Conservation (phyloP, 2,329 filamentous ascomycete genomes). For the Ascochyta rabiei region DNA sequence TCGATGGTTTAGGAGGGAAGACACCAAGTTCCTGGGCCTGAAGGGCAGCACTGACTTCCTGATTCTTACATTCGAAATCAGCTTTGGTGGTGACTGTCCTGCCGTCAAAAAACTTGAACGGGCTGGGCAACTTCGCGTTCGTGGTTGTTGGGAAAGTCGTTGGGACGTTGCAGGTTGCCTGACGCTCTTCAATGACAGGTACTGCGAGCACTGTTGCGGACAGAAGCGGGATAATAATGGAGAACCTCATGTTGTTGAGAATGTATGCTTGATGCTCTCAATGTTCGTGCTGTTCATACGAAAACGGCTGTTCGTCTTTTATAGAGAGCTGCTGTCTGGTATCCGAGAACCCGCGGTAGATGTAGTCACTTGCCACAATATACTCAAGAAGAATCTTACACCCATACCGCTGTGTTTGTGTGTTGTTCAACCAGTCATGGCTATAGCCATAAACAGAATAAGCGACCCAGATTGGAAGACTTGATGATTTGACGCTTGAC, state of each 20-base stretch:
- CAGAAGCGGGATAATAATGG: slow-evolving; percentile 37
- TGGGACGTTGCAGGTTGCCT: slow-evolving; percentile 39
- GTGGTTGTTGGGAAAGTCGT: slow-evolving; percentile 37
- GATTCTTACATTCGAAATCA: slow-evolving; percentile 46
- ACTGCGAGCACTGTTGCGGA: slow-evolving; percentile 38
- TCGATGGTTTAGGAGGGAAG: slow-evolving; percentile 45
- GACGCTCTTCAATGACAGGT: slow-evolving; percentile 38
- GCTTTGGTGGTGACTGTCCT: slow-evolving; percentile 42
- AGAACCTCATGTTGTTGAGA: slow-evolving; percentile 40
- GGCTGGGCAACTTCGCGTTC: slow-evolving; percentile 46
- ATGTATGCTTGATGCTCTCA: background rate
- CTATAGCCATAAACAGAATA: background rate
- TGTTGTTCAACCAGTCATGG: background rate
- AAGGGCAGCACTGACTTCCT: slow-evolving; percentile 44
- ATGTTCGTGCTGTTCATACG: background rate
- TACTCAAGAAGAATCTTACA: background rate
- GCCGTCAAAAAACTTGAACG: slow-evolving; percentile 48
- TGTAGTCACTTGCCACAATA: slow-evolving; percentile 1
- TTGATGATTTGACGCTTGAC: background rate
- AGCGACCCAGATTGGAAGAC: background rate
- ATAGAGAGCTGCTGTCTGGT: background rate
- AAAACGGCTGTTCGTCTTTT: background rate
- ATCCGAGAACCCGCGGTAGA: slow-evolving; percentile 1
- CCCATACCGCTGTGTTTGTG: background rate
- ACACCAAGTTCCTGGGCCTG: slow-evolving; percentile 48